Percentiles rank a stretch among this genome's conserved stretches.
These are phyloP conservation scores for Marasmius fiardii DNA, from an alignment of 1,284 basidiomycete genomes.

Conservation along the genomic window DNA sequence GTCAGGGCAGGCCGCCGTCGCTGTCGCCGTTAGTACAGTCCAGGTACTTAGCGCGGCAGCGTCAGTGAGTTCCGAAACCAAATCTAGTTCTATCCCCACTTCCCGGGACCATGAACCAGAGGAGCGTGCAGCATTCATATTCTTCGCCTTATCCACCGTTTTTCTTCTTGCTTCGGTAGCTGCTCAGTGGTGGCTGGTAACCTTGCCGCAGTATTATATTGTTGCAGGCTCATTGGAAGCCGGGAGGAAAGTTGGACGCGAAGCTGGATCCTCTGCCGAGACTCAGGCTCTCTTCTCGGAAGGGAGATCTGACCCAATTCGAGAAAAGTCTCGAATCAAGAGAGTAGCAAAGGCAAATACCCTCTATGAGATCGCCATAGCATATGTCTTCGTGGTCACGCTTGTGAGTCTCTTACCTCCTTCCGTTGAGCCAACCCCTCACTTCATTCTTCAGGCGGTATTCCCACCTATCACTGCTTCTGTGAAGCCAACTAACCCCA, in stretches of 20 bases:
- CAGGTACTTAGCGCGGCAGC: constrained; percentile 64
- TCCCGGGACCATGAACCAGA: constrained; percentile 42
- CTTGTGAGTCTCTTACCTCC: constrained; percentile 49
- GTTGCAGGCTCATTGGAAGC: constrained; percentile 42
- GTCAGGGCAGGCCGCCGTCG: constrained; percentile 76
- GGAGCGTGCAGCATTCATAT: constrained; percentile 62
- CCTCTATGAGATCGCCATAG: constrained; percentile 68
- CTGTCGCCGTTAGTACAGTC: constrained; percentile 64
- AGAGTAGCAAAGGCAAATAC: constrained; percentile 64
- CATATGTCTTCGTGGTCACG: constrained; percentile 77
- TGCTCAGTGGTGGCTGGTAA: constrained; percentile 56
- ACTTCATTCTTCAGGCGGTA: constrained; percentile 53
- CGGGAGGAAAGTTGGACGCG: constrained; percentile 18
- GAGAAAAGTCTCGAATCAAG: constrained; percentile 41
- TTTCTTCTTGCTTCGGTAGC: constrained; percentile 54
- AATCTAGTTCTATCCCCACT: constrained; percentile 22
- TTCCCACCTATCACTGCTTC: constrained; percentile 84
- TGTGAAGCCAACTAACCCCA: constrained; percentile 60
- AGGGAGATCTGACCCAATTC: constrained; percentile 21
- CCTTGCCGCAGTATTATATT: constrained; percentile 53
- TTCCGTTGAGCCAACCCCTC: constrained; percentile 3
- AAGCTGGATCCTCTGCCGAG: constrained; percentile 29
- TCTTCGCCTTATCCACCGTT: constrained; percentile 67
- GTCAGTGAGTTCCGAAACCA: constrained; percentile 45
- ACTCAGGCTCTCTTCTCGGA: constrained; percentile 30